These are phyloP conservation scores for Curvularia hawaiiensis DNA, from an alignment of 2,329 filamentous ascomycete genomes.

Conservation along the genomic window DNA sequence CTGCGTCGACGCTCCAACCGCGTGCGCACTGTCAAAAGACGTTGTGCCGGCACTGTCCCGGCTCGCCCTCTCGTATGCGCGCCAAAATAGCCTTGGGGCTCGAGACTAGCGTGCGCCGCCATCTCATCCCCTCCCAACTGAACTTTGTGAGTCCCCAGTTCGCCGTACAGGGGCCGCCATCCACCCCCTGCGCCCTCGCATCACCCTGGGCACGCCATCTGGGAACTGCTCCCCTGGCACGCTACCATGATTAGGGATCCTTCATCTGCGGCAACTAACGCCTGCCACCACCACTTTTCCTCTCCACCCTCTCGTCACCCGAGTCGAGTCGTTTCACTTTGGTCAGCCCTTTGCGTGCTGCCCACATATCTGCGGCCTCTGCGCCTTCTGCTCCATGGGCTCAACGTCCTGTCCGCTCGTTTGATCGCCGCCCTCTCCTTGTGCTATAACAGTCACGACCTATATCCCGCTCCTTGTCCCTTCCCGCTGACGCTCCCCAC, in stretches of 20 bases:
- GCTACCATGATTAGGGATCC: slow-evolving; percentile 29
- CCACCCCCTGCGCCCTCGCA: slow-evolving; percentile 32
- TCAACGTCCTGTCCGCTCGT: slow-evolving; percentile 43
- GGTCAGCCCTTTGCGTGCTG: slow-evolving; percentile 25
- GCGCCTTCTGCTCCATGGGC: slow-evolving; percentile 27
- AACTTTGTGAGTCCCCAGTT: not conserved
- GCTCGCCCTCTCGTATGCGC: slow-evolving; percentile 22
- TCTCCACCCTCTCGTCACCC: slow-evolving; percentile 35
- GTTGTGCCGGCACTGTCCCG: slow-evolving; percentile 14
- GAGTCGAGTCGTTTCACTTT: slow-evolving; percentile 38
- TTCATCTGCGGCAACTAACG: slow-evolving; percentile 34
- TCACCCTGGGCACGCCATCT: slow-evolving; percentile 33
- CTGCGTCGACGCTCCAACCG: slow-evolving; percentile 2
- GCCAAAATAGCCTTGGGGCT: slow-evolving; percentile 17
- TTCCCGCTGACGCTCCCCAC: slow-evolving; percentile 16
- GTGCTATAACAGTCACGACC: slow-evolving; percentile 27
- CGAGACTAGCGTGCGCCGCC: slow-evolving; percentile 24
- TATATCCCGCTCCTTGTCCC: slow-evolving; percentile 38
- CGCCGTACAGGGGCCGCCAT: slow-evolving; percentile 35
- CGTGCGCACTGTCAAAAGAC: slow-evolving; percentile 16
- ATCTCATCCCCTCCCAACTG: slow-evolving; percentile 24
- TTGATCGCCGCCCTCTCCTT: slow-evolving; percentile 41
- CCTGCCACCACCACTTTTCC: slow-evolving; percentile 35
- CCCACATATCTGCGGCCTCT: slow-evolving; percentile 31
- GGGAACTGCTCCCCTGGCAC: slow-evolving; percentile 34